Base-by-base conservation (phyloP, 106 monocot species). In the Hemerocallis citrina region DNA sequence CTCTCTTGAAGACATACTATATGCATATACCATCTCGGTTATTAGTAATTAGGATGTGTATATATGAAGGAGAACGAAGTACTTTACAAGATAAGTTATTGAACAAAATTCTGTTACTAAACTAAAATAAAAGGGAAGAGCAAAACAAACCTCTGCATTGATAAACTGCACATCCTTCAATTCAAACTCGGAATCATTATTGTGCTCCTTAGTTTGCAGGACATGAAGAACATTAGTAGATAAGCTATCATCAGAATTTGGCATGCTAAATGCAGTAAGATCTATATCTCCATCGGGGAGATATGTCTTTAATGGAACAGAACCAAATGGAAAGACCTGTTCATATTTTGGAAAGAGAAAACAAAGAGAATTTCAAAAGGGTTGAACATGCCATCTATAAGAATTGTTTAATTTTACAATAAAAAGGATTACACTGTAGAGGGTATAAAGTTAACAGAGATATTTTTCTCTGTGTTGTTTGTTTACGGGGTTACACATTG, bases 271-370 rank as follows among this genome's bases (percentile, higher is more conserved):
- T 48, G 82, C 81, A 62, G 91, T 98, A 40, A 98, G 72, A 69
- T 98, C 96, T 67, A 98, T 84, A 48, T 98, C 96, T 33, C 96
- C 96, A 73, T 98, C 96, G 20, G 96, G 96, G 63, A 98, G 91
- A 77, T 91, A 98, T 29, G 96, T 91, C 69, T 88, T 98, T 64
- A 98, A 54, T 62, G 96, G 96, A 20, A 98, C 91, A 7, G 96
- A 98, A 33, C 96, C 96, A 66, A 82, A 98, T 52, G 96, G 74
- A 61, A 88, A 77, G 12, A 91, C 77, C 96, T 98, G 79, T 32
- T 11, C 57, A 48, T 20, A 57, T 2, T 57, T 31, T 15, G 31
- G 12, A 54, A 10, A 20, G n/a, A 46, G 7, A 46, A 32, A n/a
- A n/a, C n/a, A n/a, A n/a, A n/a, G n/a, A n/a, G n/a, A n/a, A n/a